A percentile compares a stretch with the other conserved stretches of the same genome.
Conservation (phyloP, 192 early-diverging fungal genomes). For the Backusella sp. region DNA sequence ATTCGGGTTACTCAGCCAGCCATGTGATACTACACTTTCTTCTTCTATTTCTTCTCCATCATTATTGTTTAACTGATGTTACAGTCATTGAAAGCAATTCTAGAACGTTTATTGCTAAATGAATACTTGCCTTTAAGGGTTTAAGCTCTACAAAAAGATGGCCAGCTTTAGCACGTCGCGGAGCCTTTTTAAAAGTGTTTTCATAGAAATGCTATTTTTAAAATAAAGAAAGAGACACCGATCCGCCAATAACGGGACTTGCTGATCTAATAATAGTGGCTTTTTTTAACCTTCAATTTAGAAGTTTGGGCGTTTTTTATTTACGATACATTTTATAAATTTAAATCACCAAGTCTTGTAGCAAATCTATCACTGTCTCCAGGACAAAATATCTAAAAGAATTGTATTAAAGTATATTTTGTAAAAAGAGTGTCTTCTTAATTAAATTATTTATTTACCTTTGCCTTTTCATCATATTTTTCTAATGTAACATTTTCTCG, state of each 20-base stretch:
- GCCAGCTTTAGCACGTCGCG: neutral
- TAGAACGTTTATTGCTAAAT: neutral
- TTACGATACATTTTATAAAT: neutral
- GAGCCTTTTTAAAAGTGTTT: too few species aligned
- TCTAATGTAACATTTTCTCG: neutral
- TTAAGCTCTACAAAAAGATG: neutral
- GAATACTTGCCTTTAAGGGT: neutral
- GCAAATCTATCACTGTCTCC: neutral
- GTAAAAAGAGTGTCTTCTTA: neutral
- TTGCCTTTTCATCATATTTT: neutral
- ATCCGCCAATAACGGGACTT: neutral
- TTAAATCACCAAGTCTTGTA: neutral
- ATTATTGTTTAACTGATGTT: neutral
- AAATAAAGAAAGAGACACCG: neutral
- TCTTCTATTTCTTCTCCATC: neutral
- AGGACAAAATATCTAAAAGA: neutral
- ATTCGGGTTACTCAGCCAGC: neutral
- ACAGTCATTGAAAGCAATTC: neutral
- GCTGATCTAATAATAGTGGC: neutral
- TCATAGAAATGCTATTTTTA: neutral
- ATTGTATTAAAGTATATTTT: neutral
- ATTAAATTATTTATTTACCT: neutral
- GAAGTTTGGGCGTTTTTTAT: neutral
- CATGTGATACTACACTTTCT: neutral
- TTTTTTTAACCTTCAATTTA: neutral